phyloP scores from a whole-genome alignment of 306 rosid genomes.

The Lathyrus aphaca region DNA sequence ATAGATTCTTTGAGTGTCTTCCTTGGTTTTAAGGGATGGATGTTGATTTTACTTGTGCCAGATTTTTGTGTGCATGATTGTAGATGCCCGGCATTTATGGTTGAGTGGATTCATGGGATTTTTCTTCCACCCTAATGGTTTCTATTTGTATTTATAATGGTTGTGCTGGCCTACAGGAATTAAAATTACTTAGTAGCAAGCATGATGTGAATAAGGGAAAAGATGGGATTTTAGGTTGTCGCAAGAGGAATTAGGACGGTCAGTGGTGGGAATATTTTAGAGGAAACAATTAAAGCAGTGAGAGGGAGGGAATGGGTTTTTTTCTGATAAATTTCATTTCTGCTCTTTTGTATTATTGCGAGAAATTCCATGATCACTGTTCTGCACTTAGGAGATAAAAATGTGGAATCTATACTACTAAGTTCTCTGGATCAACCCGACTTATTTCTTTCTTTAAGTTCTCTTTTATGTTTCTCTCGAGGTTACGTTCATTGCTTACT shows the following conservation, averaged over 20 bases:
- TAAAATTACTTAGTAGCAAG: conserved; percentile 1
- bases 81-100: conserved; percentile 12
- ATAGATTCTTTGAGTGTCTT: too few relatives aligned
- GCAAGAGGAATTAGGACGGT: conserved; percentile 10
- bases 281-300: conserved; percentile 1
- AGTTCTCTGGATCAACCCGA: background rate
- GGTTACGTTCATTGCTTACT: conserved; percentile 11
- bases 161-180: background rate
- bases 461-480: conserved; percentile 4
- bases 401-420: background rate
- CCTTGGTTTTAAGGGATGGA: conserved; percentile 14
- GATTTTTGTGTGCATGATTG: background rate
- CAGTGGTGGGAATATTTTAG: background rate
- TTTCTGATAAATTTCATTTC: background rate
- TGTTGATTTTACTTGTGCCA: conserved; percentile 12
- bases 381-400: conserved; percentile 7
- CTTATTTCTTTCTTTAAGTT: conserved; percentile 7
- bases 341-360: background rate
- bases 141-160: conserved; percentile 19
- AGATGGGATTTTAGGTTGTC: background rate
- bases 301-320: background rate
- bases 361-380: conserved; percentile 16
- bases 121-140: conserved; percentile 17
- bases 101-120: background rate
- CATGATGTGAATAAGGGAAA: background rate